Conservation (phyloP, 495 filamentous ascomycete species). For the Pyrenula aspistea region DNA sequence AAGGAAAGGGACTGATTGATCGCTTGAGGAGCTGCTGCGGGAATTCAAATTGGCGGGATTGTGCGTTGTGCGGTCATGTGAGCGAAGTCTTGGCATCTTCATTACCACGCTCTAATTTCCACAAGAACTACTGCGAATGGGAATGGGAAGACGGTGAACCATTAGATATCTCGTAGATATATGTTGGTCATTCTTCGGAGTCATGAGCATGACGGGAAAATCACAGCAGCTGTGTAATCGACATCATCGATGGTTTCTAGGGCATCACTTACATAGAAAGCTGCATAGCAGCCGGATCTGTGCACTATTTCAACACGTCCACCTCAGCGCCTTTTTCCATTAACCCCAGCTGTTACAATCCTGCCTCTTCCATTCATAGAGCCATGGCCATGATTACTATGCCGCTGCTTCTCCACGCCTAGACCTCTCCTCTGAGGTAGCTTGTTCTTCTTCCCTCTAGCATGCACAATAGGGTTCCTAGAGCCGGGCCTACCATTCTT, state of each 20-base stretch:
- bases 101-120: no score
- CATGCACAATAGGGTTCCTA: conserved; percentile 4
- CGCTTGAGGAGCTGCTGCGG: neutral
- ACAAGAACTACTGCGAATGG: no score
- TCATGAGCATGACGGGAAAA: no score
- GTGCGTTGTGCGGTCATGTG: conserved; percentile 36
- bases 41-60: conserved; percentile 27
- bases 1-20: neutral
- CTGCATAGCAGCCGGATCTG: no score
- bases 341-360: neutral
- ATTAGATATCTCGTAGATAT: no score
- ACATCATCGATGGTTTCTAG: no score
- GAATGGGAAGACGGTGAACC: no score
- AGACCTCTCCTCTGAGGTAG: conserved; percentile 23
- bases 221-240: no score
- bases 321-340: no score
- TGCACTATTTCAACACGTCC: no score
- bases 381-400: conserved; percentile 20
- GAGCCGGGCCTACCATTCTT: conserved; percentile 6
- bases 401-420: conserved; percentile 31
- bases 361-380: neutral
- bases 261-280: no score
- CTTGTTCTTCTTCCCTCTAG: conserved; percentile 6
- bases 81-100: conserved; percentile 21
- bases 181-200: no score